Evolutionary conservation across 2,329 filamentous ascomycete genomes (phyloP).

Genomic region (Verticillium nubilum): DNA sequence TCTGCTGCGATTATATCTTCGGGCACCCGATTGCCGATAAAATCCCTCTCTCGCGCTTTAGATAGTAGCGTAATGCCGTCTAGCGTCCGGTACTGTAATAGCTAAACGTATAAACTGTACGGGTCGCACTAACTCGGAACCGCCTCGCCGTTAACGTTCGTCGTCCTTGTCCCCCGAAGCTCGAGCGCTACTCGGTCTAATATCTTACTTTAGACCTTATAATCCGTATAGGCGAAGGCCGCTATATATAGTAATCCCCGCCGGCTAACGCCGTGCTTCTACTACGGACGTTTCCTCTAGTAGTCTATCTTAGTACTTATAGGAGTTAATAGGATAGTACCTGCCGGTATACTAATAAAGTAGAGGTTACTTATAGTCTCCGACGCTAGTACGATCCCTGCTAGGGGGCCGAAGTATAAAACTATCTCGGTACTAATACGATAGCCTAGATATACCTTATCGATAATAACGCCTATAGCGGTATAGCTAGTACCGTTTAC

Average conservation of each 20-base stretch:
- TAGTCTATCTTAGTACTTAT: neutral
- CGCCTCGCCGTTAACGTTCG: neutral
- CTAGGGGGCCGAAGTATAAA: neutral
- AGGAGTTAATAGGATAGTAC: neutral
- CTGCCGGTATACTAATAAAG: neutral
- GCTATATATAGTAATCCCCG: neutral
- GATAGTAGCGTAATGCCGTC: neutral
- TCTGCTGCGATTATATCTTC: neutral
- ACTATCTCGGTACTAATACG: neutral
- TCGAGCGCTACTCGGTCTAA: neutral
- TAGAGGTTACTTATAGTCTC: neutral
- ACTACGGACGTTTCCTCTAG: neutral
- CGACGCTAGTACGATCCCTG: neutral
- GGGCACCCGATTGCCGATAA: neutral
- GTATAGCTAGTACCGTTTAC: neutral
- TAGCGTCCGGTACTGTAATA: neutral
- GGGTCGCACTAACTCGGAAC: neutral
- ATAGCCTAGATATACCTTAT: neutral
- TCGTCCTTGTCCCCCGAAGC: neutral
- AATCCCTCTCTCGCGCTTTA: neutral
- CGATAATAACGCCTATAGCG: neutral
- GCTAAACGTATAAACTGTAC: neutral
- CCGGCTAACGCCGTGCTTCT: neutral
- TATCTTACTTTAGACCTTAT: neutral
- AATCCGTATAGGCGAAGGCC: neutral